phyloP scores from a whole-genome alignment of 2,329 filamentous ascomycete species.

The Sclerotinia nivalis region DNA sequence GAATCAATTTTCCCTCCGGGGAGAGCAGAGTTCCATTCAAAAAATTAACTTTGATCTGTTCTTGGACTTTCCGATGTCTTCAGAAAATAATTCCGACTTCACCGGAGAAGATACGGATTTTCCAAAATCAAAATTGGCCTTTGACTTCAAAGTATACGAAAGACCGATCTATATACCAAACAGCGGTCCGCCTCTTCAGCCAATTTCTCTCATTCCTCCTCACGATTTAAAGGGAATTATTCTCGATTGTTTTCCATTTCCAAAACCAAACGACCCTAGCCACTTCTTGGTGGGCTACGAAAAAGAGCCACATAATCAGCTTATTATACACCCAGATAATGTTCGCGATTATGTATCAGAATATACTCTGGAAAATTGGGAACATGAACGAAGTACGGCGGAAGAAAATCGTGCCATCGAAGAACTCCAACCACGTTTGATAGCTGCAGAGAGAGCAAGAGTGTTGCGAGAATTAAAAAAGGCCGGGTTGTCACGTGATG shows the following conservation, averaged over 20 bases:
- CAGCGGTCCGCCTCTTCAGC: constrained; percentile 51
- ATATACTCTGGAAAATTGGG: constrained; percentile 57
- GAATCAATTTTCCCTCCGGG: background rate
- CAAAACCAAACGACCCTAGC: constrained; percentile 34
- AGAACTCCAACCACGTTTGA: constrained; percentile 23
- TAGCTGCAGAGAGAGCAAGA: constrained; percentile 24
- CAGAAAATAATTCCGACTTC: constrained; percentile 6
- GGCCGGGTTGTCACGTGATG: constrained; percentile 17
- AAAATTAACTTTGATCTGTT: background rate
- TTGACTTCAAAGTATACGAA: constrained; percentile 39
- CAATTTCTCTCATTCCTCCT: constrained; percentile 50
- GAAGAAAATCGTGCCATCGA: constrained; percentile 23
- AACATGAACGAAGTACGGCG: constrained; percentile 43
- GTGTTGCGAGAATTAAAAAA: constrained; percentile 21
- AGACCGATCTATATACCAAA: constrained; percentile 47
- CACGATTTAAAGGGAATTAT: constrained; percentile 57
- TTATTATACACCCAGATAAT: constrained; percentile 52
- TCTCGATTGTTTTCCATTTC: constrained; percentile 52
- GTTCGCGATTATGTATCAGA: constrained; percentile 61
- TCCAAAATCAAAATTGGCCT: constrained; percentile 23
- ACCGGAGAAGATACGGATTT: constrained; percentile 7
- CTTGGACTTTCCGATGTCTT: background rate
- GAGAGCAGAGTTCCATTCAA: background rate
- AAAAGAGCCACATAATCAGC: constrained; percentile 47
- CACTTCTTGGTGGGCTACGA: constrained; percentile 35